Evolutionary conservation across 2,329 filamentous ascomycete genomes (phyloP), one percentile per base, ranked within the genome.

Genomic region (Scedosporium boydii): DNA sequence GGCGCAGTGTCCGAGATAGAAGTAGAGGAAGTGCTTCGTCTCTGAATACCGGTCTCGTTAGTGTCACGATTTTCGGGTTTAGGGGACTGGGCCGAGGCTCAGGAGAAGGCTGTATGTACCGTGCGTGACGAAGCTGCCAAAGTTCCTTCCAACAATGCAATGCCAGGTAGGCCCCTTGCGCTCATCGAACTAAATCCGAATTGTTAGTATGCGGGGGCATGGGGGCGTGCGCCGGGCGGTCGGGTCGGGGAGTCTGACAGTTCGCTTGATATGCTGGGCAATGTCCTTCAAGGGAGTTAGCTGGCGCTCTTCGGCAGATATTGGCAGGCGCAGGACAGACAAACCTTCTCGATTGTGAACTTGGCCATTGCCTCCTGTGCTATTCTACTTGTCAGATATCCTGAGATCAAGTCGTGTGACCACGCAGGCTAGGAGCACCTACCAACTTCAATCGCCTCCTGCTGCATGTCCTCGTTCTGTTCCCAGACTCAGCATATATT

Each of bases 1-100:
- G 64, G 95, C 95, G 76, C 92, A 97, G 82, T 98, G 95, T 62
- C 95, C 95, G 64, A 99, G 89, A 80, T 99, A 99, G 81, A 99
- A 99, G 81, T 99, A 99, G 75, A 99, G 97, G 81, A 99, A 99
- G 78, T 99, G 95, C 80, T 98, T 98, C 29, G 95, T 98, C 77
- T 98, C 95, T 97, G 79, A 44, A 9, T 26, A 6, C 27, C 44
- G 26, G 38, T 44, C 38, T 14, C 38, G 38, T 59, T 34, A 58
- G 55, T 6, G 23, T 46, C 16, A 9, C 46, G 29, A 46, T 27
- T 23, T 44, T 38, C 34, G 10, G 34, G 26, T 21, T 14, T 26
- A 18, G 27, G 34, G 2, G 46, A 18, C 26, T 21, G 51, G 26
- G 21, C 21, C n/a, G 9, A 34, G 41, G n/a, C 38, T 18, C 6